Evolutionary conservation across 257 asterid species (phyloP), one percentile per base, ranked within the genome.

Genomic region (Plantago ovata): DNA sequence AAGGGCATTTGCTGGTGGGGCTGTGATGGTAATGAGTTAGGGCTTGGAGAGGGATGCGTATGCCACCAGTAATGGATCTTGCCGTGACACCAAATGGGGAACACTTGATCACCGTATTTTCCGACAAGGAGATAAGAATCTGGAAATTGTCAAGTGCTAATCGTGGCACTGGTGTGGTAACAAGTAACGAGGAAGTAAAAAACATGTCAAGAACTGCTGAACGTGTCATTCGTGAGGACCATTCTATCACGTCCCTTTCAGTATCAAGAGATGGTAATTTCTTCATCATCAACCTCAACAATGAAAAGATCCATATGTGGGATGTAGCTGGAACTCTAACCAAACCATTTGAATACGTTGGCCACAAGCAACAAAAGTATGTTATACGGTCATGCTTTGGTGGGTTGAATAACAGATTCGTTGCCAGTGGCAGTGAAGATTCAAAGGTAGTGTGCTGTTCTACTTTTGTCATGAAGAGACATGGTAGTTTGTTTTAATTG

Each of bases 311-410:
- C 60, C 98, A 87, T 65, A 64, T 91, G 83, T 91, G 98, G 98
- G 96, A 81, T 68, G 63, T 91, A 33, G 72, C 80, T 3, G 79
- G 84, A 38, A 48, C 67, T 38, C 67, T 74, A 86, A 45, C 10
- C 52, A 71, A 75, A 60, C 94, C 98, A 13, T 55, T 57, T 50
- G 80, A 75, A 74, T 91, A 75, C 70, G 65, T 63, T 18, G 96
- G 98, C 66, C 98, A 91, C 75, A 78, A 16, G 78, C 98, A 87
- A 60, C 81, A 79, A 22, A 79, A 79, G 61, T 91, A 87, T 21
- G 96, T 91, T 61, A 91, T 91, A 56, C 80, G 98, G n/a, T 91
- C 98, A 58, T 91, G 98, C 85, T 87, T 87, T 71, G 96, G 98
- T 38, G 98, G 96, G 40, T 74, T 81, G 70, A 78, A 81, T 56